These are phyloP conservation scores for Coccomyxa subellipsoidea DNA, from an alignment of 163 green algal genomes.

Conservation along the genomic window DNA sequence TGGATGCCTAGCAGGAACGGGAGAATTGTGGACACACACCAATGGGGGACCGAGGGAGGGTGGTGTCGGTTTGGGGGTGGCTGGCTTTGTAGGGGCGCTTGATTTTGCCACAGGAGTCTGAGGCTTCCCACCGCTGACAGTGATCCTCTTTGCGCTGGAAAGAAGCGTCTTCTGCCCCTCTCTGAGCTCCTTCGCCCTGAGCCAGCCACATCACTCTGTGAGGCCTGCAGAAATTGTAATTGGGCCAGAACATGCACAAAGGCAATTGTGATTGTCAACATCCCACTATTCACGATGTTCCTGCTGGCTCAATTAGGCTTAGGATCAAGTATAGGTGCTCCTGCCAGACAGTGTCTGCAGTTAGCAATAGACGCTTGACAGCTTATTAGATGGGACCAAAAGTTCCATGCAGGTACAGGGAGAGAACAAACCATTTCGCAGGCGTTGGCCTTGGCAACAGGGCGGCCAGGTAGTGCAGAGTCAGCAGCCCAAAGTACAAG, in stretches of 20 bases:
- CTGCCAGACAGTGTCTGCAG: too few relatives aligned
- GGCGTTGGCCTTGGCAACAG: neutral
- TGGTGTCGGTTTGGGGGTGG: neutral
- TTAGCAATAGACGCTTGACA: neutral
- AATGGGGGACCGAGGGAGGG: neutral
- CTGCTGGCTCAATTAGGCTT: too few relatives aligned
- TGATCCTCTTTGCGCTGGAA: neutral
- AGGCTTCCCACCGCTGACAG: neutral
- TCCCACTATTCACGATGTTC: too few relatives aligned
- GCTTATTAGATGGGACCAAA: too few relatives aligned
- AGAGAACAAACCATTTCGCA: neutral
- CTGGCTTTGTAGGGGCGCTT: neutral
- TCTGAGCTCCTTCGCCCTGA: neutral
- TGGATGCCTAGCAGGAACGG: neutral
- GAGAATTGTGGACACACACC: neutral
- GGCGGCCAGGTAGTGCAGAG: neutral
- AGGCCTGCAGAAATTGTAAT: too few relatives aligned
- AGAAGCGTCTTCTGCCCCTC: constrained; percentile 9
- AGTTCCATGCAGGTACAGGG: too few relatives aligned
- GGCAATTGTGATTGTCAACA: too few relatives aligned
- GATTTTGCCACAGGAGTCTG: neutral
- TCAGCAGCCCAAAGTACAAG: neutral
- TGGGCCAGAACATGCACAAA: too few relatives aligned
- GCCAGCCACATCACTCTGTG: too few relatives aligned
- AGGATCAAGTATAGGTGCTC: too few relatives aligned